Conservation (phyloP, 352 stramenopile genomes). For the Pythium aquatile region DNA sequence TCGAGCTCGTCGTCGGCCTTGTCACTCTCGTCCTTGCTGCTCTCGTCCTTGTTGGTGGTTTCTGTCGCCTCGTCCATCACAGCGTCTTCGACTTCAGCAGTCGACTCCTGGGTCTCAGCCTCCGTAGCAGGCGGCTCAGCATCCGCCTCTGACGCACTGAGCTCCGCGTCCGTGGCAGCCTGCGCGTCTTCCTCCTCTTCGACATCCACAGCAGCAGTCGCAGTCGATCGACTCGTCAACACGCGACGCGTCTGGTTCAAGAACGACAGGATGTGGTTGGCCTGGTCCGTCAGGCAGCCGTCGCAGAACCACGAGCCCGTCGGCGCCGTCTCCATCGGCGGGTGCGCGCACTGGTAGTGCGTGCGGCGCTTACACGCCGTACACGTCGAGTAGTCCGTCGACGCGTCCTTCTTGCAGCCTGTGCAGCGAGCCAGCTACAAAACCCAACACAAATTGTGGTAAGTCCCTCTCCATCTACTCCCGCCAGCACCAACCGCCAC, state of each 20-base stretch:
- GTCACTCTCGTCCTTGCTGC: background rate
- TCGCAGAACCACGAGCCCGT: slow-evolving; percentile 37
- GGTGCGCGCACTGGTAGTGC: slow-evolving; percentile 52
- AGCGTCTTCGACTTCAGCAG: slow-evolving; percentile 1
- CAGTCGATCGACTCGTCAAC: slow-evolving; percentile 3
- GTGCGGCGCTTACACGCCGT: slow-evolving; percentile 59
- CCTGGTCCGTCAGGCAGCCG: slow-evolving; percentile 33
- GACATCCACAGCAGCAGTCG: background rate
- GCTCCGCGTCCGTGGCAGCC: slow-evolving; percentile 13
- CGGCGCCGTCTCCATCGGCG: slow-evolving; percentile 37
- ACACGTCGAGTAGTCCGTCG: slow-evolving; percentile 42
- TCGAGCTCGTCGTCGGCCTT: background rate
- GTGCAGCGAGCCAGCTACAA: slow-evolving; percentile 39
- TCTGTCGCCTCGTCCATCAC: background rate
- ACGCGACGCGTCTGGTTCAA: slow-evolving; percentile 63
- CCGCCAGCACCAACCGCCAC: slow-evolving; percentile 4
- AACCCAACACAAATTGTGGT: background rate
- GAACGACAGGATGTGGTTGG: slow-evolving; percentile 61
- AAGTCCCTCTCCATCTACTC: background rate
- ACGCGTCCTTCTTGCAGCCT: slow-evolving; percentile 46
- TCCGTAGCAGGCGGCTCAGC: background rate
- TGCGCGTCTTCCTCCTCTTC: slow-evolving; percentile 11
- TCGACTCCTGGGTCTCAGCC: background rate
- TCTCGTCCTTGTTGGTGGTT: too few relatives aligned
- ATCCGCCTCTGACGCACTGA: slow-evolving; percentile 13